Percentiles rank a stretch among this genome's conserved stretches.
Conservation (phyloP, 192 early-diverging fungal genomes). For the Mortierella antarctica region DNA sequence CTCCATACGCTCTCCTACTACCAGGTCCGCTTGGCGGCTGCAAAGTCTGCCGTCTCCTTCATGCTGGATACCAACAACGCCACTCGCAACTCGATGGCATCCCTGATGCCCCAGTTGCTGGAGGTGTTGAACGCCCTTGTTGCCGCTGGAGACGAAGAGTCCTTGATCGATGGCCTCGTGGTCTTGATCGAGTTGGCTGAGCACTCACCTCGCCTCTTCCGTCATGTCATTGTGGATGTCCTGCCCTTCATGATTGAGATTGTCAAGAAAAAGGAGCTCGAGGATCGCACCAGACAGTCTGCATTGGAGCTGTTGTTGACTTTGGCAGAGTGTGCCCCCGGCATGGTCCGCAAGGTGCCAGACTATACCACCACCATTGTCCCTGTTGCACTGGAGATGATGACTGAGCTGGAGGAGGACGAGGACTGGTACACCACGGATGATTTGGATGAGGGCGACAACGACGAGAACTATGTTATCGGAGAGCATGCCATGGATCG, state of each 20-base stretch:
- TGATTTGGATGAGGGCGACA: slow-evolving; percentile 89
- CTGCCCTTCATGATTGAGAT: slow-evolving; percentile 81
- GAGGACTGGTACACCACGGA: slow-evolving; percentile 91
- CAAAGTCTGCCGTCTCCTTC: slow-evolving; percentile 82
- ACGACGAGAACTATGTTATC: slow-evolving; percentile 88
- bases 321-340: slow-evolving; percentile 87
- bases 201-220: slow-evolving; percentile 84
- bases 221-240: slow-evolving; percentile 77
- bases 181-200: slow-evolving; percentile 91
- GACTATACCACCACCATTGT: slow-evolving; percentile 83
- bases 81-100: slow-evolving; percentile 64
- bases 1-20: neutral
- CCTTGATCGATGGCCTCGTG: slow-evolving; percentile 76
- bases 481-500: slow-evolving; percentile 98
- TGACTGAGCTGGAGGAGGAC: slow-evolving; percentile 91
- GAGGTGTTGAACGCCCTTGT: slow-evolving; percentile 81
- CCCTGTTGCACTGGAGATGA: slow-evolving; percentile 94
- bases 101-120: slow-evolving; percentile 85
- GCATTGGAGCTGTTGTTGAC: slow-evolving; percentile 94
- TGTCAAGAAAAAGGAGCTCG: slow-evolving; percentile 84
- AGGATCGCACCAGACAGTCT: slow-evolving; percentile 86
- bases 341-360: slow-evolving; percentile 90
- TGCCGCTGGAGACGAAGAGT: slow-evolving; percentile 75
- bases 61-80: slow-evolving; percentile 74
- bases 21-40: slow-evolving; percentile 79